These are phyloP conservation scores for Colletotrichum trifolii DNA, from an alignment of 2,329 filamentous ascomycete species.

Conservation along the genomic window DNA sequence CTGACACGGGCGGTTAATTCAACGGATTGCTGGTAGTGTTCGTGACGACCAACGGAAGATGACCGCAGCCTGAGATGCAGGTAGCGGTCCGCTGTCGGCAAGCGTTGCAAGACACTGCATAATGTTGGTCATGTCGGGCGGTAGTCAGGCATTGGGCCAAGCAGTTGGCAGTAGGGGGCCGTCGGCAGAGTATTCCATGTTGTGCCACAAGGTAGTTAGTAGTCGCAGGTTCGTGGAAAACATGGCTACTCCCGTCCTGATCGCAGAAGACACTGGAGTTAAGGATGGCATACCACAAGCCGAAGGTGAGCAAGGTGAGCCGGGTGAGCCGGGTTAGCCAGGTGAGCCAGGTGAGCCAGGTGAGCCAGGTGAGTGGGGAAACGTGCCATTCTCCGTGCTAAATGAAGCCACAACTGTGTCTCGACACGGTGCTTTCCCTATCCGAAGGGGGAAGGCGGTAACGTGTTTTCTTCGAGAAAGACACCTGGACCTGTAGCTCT, in stretches of 20 bases:
- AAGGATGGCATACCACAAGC: neutral
- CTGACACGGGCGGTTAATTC: too few species aligned
- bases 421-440: neutral
- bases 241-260: too few species aligned
- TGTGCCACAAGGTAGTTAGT: too few species aligned
- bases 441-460: constrained; percentile 29
- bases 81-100: constrained; percentile 20
- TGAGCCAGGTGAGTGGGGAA: neutral
- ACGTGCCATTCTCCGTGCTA: too few species aligned
- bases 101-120: neutral
- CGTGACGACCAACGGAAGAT: constrained; percentile 1
- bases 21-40: too few species aligned
- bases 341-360: neutral
- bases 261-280: too few species aligned
- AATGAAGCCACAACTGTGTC: neutral
- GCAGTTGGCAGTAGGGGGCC: too few species aligned
- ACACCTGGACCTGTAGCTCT: constrained; percentile 27
- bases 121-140: too few species aligned
- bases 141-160: too few species aligned
- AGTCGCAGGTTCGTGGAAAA: too few species aligned
- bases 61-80: neutral
- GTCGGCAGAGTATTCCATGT: too few species aligned
- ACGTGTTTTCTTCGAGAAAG: constrained; percentile 25
- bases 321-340: too few species aligned
- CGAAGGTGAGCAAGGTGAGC: neutral